Percentiles rank a stretch among this genome's conserved stretches.
Evolutionary conservation across 2,329 filamentous ascomycete genomes (phyloP).

Genomic region (Furcasterigmium sp.): DNA sequence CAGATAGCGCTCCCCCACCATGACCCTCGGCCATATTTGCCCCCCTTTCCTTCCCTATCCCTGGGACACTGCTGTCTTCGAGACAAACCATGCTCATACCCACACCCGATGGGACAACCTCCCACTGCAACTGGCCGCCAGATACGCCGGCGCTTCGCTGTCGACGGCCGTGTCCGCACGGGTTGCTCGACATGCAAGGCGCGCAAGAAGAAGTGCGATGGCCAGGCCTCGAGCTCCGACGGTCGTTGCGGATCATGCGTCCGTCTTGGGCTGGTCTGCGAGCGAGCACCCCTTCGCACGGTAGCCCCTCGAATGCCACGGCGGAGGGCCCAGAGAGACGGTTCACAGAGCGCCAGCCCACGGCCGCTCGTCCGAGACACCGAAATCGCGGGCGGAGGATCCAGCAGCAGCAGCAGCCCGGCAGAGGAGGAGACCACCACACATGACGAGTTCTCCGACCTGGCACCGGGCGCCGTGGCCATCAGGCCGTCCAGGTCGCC

Average conservation of each 20-base stretch:
- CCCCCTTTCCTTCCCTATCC: too few species aligned
- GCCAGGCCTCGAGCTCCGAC: neutral
- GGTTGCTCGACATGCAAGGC: too few species aligned
- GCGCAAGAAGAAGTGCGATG: neutral
- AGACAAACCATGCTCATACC: too few species aligned
- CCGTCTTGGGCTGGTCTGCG: constrained; percentile 1
- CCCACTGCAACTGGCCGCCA: neutral
- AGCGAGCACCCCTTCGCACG: neutral
- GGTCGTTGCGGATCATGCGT: constrained; percentile 1
- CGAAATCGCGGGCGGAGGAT: neutral
- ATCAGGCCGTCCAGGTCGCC: neutral
- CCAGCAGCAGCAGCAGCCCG: too few species aligned
- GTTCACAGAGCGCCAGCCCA: neutral
- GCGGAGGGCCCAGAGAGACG: neutral
- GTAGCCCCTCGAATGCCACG: constrained; percentile 1
- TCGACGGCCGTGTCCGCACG: neutral
- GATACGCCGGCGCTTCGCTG: constrained; percentile 3
- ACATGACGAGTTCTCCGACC: too few species aligned
- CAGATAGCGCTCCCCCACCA: too few species aligned
- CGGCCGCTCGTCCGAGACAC: neutral
- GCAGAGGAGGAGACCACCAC: too few species aligned
- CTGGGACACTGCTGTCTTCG: too few species aligned
- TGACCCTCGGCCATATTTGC: too few species aligned
- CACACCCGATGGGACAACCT: neutral
- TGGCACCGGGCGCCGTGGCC: too few species aligned